A percentile compares a stretch with the other conserved stretches of the same genome.
Conservation (phyloP, 805 yeast genomes). For the Blastobotrys peoriensis region DNA sequence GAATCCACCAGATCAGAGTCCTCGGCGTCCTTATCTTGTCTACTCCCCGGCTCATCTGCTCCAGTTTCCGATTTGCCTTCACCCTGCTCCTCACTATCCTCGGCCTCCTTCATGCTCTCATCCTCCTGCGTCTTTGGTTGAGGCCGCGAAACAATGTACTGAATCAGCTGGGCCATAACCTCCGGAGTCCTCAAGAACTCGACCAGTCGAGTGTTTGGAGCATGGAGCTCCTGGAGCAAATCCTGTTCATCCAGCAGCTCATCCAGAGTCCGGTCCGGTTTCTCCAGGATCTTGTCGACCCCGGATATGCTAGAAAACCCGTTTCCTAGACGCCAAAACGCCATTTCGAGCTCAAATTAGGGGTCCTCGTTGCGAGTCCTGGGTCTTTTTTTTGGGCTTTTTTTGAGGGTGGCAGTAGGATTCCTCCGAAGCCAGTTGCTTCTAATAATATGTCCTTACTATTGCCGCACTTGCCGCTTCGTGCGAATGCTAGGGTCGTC, state of each 20-base stretch:
- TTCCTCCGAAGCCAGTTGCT: no score
- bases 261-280: conserved; percentile 35
- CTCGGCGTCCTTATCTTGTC: conserved; percentile 21
- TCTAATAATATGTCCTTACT: no score
- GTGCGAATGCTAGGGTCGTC: no score
- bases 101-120: conserved; percentile 13
- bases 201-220: conserved; percentile 67
- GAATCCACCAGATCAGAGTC: conserved; percentile 13
- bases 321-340: conserved; percentile 59
- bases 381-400: no score
- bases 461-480: no score
- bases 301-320: conserved; percentile 52
- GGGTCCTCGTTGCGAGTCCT: no score
- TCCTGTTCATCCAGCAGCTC: conserved; percentile 72
- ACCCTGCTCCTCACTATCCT: no score
- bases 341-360: no score
- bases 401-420: no score
- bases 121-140: conserved; percentile 20
- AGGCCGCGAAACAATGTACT: conserved; percentile 14
- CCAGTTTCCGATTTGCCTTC: no score
- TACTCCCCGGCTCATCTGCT: conserved; percentile 12
- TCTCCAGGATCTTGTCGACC: conserved; percentile 45
- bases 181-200: conserved; percentile 78
- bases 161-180: conserved; percentile 57
- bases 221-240: conserved; percentile 62